Evolutionary conservation across 176 grass and related monocot species (phyloP), one percentile per base, ranked within the genome.

Genomic region (Avena atlantica): DNA sequence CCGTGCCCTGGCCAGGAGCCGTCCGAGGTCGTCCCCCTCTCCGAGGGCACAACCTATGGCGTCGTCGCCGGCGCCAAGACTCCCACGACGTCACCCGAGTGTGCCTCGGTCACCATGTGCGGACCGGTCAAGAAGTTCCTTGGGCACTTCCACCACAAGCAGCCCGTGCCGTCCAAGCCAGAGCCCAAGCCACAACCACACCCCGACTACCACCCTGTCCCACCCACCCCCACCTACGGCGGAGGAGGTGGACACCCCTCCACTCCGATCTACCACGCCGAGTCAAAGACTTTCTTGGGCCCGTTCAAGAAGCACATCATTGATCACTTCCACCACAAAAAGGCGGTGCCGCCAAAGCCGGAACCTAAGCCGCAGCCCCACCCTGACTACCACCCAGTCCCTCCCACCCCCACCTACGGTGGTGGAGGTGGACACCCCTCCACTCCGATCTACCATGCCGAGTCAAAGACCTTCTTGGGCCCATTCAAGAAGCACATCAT

Each of bases 1-100:
- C 67, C 88, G 3, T 89, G 88, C 58, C 4, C 68, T 0, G 68
- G 88, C 1, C 88, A 89, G 68, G 82, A 89, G 58, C 87, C 82
- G 0, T 89, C 87, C 2, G 57, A 1, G 67, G 23, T 89, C 16
- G 6, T 42, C 15, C 82, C 31, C 1, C 16, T 64, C 15, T 53
- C 82, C 2, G 23, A 65, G 14, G 12, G 47, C 16, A 85, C 73
- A 3, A 76, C 67, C 31, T 89, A 74, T 8, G 76, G 79, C 0
- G 21, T 60, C 31, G 12, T 89, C 16, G 82, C 82, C 1, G 87
- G 87, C 0, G 48, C 3, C 31, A 66, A 89, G 12, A 56, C 3
- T 48, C 14, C 12, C 13, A 63, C 15, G 4, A 8, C 10, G 0
- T 89, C 81, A 1, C 1, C 44, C 0, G 74, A 29, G 67, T 89